These are phyloP conservation scores for Chrysanthemum lavandulifolium DNA, from an alignment of 129 eudicot genomes.

Conservation along the genomic window DNA sequence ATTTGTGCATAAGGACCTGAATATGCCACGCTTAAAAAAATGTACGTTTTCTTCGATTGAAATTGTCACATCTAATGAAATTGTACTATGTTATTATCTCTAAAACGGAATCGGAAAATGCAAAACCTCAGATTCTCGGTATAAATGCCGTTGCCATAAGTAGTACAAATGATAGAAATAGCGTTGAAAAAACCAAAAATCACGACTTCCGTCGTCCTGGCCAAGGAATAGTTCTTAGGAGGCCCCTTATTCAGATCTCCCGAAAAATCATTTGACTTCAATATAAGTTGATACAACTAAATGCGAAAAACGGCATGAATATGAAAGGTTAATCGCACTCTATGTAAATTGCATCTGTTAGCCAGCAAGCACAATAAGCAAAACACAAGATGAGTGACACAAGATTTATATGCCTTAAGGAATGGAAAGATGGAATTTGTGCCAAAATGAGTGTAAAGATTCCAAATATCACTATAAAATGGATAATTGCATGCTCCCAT, in stretches of 20 bases:
- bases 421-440: conserved; percentile 79
- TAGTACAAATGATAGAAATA: conserved; percentile 64
- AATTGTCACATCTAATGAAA: no score
- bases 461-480: conserved; percentile 59
- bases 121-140: conserved; percentile 69
- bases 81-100: no score
- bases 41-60: no score
- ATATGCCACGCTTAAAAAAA: no score
- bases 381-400: conserved; percentile 59
- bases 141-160: conserved; percentile 77
- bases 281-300: neutral
- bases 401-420: conserved; percentile 77
- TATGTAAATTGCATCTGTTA: conserved; percentile 59
- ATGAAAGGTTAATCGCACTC: conserved; percentile 32
- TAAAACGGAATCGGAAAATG: no score
- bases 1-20: no score
- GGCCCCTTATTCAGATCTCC: conserved; percentile 50
- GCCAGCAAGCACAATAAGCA: conserved; percentile 73
- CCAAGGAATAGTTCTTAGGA: conserved; percentile 49
- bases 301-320: neutral
- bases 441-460: conserved; percentile 53
- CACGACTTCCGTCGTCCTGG: no score
- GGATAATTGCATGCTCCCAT: conserved; percentile 72
- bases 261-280: neutral
- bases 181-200: conserved; percentile 69